phyloP scores from a whole-genome alignment of 1,284 basidiomycete genomes.

The Cystobasidium slooffiae region DNA sequence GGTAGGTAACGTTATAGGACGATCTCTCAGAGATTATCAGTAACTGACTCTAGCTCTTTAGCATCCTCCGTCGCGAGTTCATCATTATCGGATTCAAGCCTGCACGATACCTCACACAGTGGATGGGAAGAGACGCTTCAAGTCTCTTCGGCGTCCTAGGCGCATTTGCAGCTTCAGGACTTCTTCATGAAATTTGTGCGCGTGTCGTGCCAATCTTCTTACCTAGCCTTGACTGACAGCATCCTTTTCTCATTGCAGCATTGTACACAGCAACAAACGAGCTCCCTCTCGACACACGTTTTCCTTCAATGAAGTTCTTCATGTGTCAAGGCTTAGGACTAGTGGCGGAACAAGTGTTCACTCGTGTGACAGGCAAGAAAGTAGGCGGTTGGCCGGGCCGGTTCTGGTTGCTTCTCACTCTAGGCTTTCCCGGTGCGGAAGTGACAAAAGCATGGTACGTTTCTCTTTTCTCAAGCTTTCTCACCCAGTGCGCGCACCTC shows the following conservation, averaged over 20 bases:
- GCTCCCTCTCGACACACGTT: conserved; percentile 16
- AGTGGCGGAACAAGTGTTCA: conserved; percentile 27
- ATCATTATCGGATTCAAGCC: conserved; percentile 40
- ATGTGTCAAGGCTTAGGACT: conserved; percentile 37
- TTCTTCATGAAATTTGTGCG: conserved; percentile 35
- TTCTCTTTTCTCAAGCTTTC: not conserved
- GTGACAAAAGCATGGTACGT: conserved; percentile 28
- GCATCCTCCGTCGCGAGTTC: conserved; percentile 31
- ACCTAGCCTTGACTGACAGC: not conserved
- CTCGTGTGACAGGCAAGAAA: conserved; percentile 17
- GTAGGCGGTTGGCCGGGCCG: conserved; percentile 22
- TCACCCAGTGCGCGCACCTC: too few species aligned
- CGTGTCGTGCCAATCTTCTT: not conserved
- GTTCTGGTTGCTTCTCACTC: conserved; percentile 23
- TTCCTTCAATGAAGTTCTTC: conserved; percentile 41
- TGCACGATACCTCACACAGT: conserved; percentile 9
- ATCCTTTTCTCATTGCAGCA: conserved; percentile 2
- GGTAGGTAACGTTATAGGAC: not conserved
- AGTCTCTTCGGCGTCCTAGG: conserved; percentile 27
- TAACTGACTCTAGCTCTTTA: not conserved
- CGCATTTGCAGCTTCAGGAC: conserved; percentile 30
- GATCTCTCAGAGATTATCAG: not conserved
- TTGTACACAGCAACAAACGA: conserved; percentile 30
- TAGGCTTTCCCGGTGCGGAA: conserved; percentile 35
- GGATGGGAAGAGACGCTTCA: conserved; percentile 21